These are phyloP conservation scores for Nakaseomyces delphensis DNA, from an alignment of 1,139 yeast genomes.

Conservation along the genomic window DNA sequence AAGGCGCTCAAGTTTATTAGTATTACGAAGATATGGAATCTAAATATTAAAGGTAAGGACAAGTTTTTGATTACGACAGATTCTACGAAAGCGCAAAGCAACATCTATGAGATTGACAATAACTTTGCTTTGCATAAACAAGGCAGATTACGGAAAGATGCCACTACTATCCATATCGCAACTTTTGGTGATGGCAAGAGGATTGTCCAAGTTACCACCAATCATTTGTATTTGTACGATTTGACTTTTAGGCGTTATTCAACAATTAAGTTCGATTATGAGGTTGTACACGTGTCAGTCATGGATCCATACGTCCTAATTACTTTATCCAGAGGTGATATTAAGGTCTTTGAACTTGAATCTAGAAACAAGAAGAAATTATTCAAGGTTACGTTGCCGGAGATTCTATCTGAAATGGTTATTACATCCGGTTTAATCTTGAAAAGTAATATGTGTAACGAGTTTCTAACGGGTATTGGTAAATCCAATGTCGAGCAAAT, in stretches of 20 bases:
- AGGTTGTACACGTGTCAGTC: conserved; percentile 48
- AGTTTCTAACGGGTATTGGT: conserved; percentile 22
- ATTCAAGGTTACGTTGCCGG: conserved; percentile 37
- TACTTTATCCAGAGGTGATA: conserved; percentile 54
- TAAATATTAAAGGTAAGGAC: conserved; percentile 38
- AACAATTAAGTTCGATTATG: conserved; percentile 38
- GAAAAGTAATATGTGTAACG: conserved; percentile 34
- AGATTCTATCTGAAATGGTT: conserved; percentile 48
- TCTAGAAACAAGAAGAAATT: conserved; percentile 32
- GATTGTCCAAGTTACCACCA: conserved; percentile 67
- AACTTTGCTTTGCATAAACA: conserved; percentile 56
- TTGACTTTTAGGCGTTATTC: conserved; percentile 44
- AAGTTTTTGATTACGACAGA: conserved; percentile 67
- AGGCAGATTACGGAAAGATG: conserved; percentile 55
- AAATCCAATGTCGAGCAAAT: conserved; percentile 36
- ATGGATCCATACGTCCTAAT: conserved; percentile 50
- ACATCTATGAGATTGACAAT: conserved; percentile 59
- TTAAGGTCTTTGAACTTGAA: conserved; percentile 37
- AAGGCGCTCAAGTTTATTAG: conserved; percentile 69
- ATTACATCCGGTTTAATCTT: conserved; percentile 63
- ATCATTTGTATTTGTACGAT: conserved; percentile 57
- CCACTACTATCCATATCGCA: conserved; percentile 59
- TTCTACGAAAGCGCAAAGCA: conserved; percentile 53
- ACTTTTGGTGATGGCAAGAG: conserved; percentile 50
- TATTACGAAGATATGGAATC: conserved; percentile 68